A percentile compares a stretch with the other conserved stretches of the same genome.
These are phyloP conservation scores for Spathaspora arborariae DNA, from an alignment of 805 yeast genomes.

Conservation along the genomic window DNA sequence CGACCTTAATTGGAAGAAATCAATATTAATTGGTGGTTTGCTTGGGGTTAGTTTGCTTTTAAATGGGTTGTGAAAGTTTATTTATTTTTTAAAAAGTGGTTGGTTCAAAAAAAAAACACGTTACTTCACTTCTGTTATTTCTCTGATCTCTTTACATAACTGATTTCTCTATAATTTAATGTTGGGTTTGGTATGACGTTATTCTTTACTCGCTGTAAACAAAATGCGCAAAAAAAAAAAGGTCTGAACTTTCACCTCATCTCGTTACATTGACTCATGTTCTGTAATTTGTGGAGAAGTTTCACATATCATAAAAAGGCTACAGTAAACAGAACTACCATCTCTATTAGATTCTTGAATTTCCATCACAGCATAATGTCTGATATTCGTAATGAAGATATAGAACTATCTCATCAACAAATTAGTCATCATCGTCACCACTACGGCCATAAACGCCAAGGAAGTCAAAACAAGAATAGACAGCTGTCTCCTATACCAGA, in stretches of 20 bases:
- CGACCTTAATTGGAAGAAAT: conserved; percentile 13
- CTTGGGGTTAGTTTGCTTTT: conserved; percentile 15
- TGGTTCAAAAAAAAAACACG: not conserved
- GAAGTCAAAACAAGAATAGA: no score
- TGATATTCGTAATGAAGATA: not conserved
- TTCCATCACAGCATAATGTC: not conserved
- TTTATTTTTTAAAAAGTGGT: no score
- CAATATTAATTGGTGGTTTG: conserved; percentile 12
- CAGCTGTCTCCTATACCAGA: not conserved
- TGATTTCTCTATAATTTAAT: not conserved
- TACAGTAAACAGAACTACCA: not conserved
- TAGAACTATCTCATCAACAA: not conserved
- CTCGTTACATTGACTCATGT: no score
- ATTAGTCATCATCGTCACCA: not conserved
- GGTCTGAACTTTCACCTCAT: no score
- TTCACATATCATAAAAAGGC: not conserved
- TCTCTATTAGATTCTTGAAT: not conserved
- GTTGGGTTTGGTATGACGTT: not conserved
- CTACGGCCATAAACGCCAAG: not conserved
- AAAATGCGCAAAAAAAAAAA: no score
- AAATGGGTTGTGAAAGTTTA: conserved; percentile 8
- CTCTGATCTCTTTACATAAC: not conserved
- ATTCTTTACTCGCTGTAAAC: not conserved
- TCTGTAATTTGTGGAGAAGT: not conserved
- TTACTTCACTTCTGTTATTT: not conserved